Percentiles rank a stretch among this genome's conserved stretches.
phyloP scores from a whole-genome alignment of 768 basidiomycete genomes.

The Boletus reticulatus region DNA sequence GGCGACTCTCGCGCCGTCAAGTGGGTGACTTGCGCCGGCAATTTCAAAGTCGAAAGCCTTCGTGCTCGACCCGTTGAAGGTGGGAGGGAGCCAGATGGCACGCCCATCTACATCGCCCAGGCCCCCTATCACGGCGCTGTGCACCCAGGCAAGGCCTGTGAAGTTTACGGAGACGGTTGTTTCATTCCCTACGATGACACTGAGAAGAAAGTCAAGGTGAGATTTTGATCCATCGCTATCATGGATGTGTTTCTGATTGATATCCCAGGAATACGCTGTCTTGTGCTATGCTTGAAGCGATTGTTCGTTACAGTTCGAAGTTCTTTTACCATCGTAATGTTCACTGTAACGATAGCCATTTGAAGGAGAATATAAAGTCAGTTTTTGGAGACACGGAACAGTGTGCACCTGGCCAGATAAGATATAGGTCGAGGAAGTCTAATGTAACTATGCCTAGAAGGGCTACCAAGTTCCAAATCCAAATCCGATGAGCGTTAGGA shows the following conservation, averaged over 20 bases:
- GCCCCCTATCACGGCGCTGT: conserved; percentile 50
- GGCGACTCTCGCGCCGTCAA: conserved; percentile 54
- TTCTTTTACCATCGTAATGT: neutral
- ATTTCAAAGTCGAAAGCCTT: conserved; percentile 43
- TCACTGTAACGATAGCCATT: conserved; percentile 8
- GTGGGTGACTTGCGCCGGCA: conserved; percentile 55
- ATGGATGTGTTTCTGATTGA: neutral
- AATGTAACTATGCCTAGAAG: neutral
- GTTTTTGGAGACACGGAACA: neutral
- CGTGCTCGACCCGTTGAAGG: conserved; percentile 60
- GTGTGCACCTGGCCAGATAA: too few species aligned
- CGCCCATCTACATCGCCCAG: conserved; percentile 57
- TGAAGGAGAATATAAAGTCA: neutral
- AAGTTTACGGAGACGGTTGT: conserved; percentile 49
- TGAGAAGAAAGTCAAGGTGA: conserved; percentile 53
- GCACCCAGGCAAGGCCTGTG: conserved; percentile 65
- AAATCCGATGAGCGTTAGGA: neutral
- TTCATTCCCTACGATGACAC: conserved; percentile 52
- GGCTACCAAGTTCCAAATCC: too few species aligned
- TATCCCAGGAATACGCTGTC: conserved; percentile 39
- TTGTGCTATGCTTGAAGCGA: conserved; percentile 35
- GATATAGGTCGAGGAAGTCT: neutral
- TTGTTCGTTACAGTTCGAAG: neutral
- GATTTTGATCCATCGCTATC: conserved; percentile 1
- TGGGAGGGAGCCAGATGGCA: conserved; percentile 62